phyloP scores from a whole-genome alignment of 2,329 filamentous ascomycete species.

The Ceratocystis cacaofunesta region DNA sequence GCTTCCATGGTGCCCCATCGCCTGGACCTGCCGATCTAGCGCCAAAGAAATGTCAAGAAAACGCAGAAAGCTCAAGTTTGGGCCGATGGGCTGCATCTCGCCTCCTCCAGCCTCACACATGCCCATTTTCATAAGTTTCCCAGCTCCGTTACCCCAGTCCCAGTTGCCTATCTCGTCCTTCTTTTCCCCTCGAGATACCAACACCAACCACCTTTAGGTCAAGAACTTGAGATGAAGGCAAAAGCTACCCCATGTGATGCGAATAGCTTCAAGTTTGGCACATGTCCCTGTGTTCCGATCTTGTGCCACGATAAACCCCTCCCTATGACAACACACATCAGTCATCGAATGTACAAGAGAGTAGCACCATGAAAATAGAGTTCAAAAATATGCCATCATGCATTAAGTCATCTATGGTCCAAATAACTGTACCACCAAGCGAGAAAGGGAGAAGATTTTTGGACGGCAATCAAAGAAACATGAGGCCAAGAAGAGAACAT shows the following conservation, averaged over 20 bases:
- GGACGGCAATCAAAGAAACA: neutral
- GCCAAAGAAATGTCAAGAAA: neutral
- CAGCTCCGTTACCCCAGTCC: no score
- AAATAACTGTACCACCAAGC: neutral
- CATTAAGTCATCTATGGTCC: slow-evolving; percentile 6
- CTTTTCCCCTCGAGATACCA: no score
- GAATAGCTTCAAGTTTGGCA: no score
- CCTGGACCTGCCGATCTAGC: neutral
- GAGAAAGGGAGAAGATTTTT: neutral
- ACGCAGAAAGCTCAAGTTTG: neutral
- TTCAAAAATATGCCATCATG: neutral
- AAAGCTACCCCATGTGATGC: no score
- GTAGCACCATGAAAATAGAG: neutral
- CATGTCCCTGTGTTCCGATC: neutral
- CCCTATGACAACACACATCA: no score
- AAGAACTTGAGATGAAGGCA: no score
- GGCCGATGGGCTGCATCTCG: neutral
- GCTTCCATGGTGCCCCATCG: neutral
- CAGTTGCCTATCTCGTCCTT: no score
- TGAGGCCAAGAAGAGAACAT: neutral
- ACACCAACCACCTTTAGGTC: no score
- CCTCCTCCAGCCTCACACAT: no score
- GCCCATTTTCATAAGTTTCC: no score
- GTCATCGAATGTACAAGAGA: neutral
- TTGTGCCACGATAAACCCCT: neutral